Evolutionary conservation across 2,329 filamentous ascomycete species (phyloP), one percentile per base, ranked within the genome.

Genomic region (Ceratocystis papillata): DNA sequence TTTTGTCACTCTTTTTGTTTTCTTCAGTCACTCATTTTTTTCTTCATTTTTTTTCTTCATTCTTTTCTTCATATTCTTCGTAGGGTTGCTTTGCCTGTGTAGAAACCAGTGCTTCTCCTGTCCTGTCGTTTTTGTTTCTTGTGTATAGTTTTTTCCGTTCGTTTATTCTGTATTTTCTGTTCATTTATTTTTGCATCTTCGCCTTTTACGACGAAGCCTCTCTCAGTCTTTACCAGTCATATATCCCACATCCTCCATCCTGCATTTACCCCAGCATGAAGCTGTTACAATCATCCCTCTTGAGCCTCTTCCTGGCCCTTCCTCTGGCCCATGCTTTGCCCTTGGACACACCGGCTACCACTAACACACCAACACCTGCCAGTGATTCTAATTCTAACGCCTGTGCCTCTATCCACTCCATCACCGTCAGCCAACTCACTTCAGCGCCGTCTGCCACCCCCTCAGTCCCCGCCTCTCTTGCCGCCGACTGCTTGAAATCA

Each of bases 401-500:
- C 33, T 64, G 63, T 57, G 63, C 46, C 15, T 57, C 50, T 8
- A 64, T 64, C 20, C 63, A 64, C 46, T n/a, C 63, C 12, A 20
- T 44, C 33, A 64, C 63, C 12, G 15, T 55, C 20, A 10, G 17
- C 50, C 30, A 50, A 7, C 30, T 64, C n/a, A 45, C 20, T 44
- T 46, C 46, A 5, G 22, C 25, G 2, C 50, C 63, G 48, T 63
- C 55, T 72, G 73, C 71, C 20, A 69, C 68, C 2, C 71, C 74
- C 4, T 74, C 72, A n/a, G 72, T 78, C 20, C 69, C 75, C 1
- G 76, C 75, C 8, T 71, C 72, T 17, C 55, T 74, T 53, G 77
- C 77, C 0, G 70, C 74, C 57, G 73, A 75, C 4, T 79, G 77
- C 65, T 70, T 78, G 2, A 70, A 73, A 17, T 72, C 76, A 6